Conservation (phyloP, 2,329 filamentous ascomycete genomes). For the Epichloe glyceriae region DNA sequence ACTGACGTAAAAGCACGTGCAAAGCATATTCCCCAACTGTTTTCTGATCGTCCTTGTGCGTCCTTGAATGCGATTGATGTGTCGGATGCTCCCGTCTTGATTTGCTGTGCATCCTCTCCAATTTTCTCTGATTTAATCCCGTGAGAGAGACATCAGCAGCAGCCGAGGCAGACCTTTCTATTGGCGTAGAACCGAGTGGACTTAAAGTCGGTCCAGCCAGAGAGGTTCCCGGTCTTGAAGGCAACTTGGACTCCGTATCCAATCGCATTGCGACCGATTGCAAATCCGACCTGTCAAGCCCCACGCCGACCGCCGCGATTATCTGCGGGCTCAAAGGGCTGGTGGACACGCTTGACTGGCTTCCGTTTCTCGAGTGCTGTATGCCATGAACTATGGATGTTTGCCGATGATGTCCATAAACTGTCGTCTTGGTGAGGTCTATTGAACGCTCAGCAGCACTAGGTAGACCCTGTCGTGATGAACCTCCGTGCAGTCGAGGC, state of each 20-base stretch:
- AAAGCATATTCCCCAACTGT: slow-evolving; percentile 97
- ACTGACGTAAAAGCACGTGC: slow-evolving; percentile 87
- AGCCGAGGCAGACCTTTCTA: slow-evolving; percentile 35
- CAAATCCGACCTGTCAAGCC: slow-evolving; percentile 40
- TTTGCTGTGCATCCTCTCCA: slow-evolving; percentile 53
- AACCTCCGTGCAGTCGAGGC: slow-evolving; percentile 19
- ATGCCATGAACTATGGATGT: slow-evolving; percentile 95
- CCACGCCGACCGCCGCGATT: slow-evolving; percentile 55
- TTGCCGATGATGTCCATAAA: slow-evolving; percentile 83
- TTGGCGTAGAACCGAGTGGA: slow-evolving; percentile 11
- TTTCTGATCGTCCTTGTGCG: slow-evolving; percentile 64
- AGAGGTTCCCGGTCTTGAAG: slow-evolving; percentile 32
- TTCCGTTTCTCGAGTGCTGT: slow-evolving; percentile 84
- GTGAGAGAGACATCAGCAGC: slow-evolving; percentile 30
- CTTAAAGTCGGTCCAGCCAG: slow-evolving; percentile 27
- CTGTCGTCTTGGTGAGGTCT: slow-evolving; percentile 41
- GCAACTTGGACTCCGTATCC: slow-evolving; percentile 28
- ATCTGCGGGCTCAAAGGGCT: slow-evolving; percentile 83
- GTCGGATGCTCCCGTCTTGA: slow-evolving; percentile 59
- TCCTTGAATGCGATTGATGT: slow-evolving; percentile 62
- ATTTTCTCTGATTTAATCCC: slow-evolving; percentile 35
- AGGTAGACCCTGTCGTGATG: slow-evolving; percentile 27
- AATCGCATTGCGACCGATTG: slow-evolving; percentile 29
- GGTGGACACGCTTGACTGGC: slow-evolving; percentile 63
- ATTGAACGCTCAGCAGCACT: slow-evolving; percentile 35